phyloP scores from a whole-genome alignment of 2,329 filamentous ascomycete species.

The Dothideomycetes sp. region DNA sequence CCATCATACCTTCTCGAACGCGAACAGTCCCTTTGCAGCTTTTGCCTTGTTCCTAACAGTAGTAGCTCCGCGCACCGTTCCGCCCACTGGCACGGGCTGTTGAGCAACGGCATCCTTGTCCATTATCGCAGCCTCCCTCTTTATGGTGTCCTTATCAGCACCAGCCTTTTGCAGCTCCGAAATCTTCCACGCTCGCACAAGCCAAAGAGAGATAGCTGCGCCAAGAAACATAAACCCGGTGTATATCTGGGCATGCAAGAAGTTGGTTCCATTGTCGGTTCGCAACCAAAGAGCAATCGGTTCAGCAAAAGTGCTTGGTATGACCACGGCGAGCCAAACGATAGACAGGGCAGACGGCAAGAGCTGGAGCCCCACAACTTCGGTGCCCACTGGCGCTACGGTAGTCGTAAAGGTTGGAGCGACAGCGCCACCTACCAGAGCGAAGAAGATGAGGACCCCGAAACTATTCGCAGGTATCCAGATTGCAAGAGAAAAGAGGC shows the following conservation, averaged over 20 bases:
- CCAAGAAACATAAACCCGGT: background rate
- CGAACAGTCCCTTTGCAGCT: no score
- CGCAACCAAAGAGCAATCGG: constrained; percentile 18
- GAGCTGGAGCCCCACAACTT: constrained; percentile 16
- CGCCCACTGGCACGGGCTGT: no score
- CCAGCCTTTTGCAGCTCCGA: no score
- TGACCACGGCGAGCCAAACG: constrained; percentile 14
- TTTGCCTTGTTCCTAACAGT: no score
- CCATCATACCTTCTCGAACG: no score
- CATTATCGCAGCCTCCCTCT: no score
- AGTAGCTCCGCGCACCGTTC: no score
- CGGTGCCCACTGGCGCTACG: constrained; percentile 16
- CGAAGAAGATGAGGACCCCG: constrained; percentile 14
- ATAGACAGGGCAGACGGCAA: constrained; percentile 16
- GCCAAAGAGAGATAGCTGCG: background rate
- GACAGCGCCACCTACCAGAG: constrained; percentile 12
- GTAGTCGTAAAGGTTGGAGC: constrained; percentile 17
- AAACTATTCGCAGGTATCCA: constrained; percentile 16
- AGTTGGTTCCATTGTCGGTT: no score
- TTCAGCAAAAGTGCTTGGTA: constrained; percentile 18
- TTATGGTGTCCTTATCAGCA: no score
- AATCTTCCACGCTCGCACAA: background rate
- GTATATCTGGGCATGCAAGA: no score
- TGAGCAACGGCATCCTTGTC: no score
- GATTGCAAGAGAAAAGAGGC: constrained; percentile 14